Evolutionary conservation across 2,329 filamentous ascomycete species (phyloP).

Genomic region (Colletotrichum liaoningense): DNA sequence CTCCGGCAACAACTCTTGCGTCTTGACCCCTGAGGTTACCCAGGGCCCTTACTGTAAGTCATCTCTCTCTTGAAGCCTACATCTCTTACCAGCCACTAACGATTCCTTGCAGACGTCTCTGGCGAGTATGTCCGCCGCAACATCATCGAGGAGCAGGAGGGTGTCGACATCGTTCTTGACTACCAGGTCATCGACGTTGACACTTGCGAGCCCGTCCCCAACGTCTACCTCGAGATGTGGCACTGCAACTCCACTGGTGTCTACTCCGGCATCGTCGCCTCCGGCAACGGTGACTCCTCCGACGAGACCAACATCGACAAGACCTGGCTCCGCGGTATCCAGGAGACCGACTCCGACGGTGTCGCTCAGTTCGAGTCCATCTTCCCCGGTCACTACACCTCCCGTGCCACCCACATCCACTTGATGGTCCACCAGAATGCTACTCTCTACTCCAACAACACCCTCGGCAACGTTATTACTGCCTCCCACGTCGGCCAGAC

Average conservation of each 20-base stretch:
- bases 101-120: conserved; percentile 41
- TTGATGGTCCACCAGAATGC: conserved; percentile 47
- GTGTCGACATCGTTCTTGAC: conserved; percentile 54
- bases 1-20: conserved; percentile 52
- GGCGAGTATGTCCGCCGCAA: conserved; percentile 53
- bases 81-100: background rate
- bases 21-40: conserved; percentile 58
- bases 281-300: conserved; percentile 47
- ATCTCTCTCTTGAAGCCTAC: no score
- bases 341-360: conserved; percentile 52
- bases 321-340: conserved; percentile 54
- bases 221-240: conserved; percentile 57
- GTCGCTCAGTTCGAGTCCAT: conserved; percentile 54
- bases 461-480: conserved; percentile 52
- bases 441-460: conserved; percentile 46
- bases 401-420: conserved; percentile 55
- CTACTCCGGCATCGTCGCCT: conserved; percentile 53
- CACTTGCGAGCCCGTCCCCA: conserved; percentile 52
- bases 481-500: conserved; percentile 71
- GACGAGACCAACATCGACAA: conserved; percentile 45
- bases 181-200: conserved; percentile 56
- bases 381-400: conserved; percentile 56
- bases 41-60: conserved; percentile 58
- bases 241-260: conserved; percentile 58
- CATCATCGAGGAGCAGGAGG: conserved; percentile 53